A percentile compares a stretch with the other conserved stretches of the same genome.
phyloP scores from a whole-genome alignment of 345 rosid species.

The Aquilaria sinensis region DNA sequence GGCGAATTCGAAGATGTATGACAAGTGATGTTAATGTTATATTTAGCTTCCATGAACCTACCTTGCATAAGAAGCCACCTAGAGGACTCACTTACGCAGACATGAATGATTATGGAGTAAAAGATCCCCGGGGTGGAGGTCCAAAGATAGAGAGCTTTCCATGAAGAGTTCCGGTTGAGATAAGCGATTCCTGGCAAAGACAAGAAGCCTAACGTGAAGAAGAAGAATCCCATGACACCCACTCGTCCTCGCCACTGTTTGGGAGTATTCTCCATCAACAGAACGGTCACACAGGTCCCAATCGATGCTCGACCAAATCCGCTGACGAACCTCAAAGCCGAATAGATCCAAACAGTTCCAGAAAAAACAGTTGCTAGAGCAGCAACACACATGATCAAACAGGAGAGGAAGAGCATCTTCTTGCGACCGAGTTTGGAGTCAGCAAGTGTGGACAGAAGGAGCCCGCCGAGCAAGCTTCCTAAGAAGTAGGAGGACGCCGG shows the following conservation, averaged over 20 bases:
- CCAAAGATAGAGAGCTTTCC: conserved; percentile 43
- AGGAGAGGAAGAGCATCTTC: conserved; percentile 39
- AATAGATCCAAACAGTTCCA: conserved; percentile 40
- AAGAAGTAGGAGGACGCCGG: conserved; percentile 56
- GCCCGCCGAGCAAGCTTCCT: conserved; percentile 51
- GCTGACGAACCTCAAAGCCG: conserved; percentile 27
- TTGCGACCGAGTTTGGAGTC: conserved; percentile 63
- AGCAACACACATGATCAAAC: conserved; percentile 39
- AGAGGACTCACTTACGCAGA: conserved; percentile 41
- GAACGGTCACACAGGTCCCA: conserved; percentile 34
- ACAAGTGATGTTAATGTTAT: too few relatives aligned
- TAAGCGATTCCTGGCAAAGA: conserved; percentile 44
- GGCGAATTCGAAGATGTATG: too few relatives aligned
- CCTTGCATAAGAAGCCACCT: conserved; percentile 49
- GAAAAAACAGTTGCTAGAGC: conserved; percentile 29
- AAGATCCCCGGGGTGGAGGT: conserved; percentile 29
- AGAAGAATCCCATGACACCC: conserved; percentile 35
- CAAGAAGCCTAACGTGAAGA: conserved; percentile 41
- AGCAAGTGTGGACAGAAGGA: conserved; percentile 39
- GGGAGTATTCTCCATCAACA: conserved; percentile 37
- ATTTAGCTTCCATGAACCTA: conserved; percentile 24
- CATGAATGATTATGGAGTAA: conserved; percentile 22
- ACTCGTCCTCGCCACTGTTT: conserved; percentile 40
- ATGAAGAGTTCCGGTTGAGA: conserved; percentile 25
- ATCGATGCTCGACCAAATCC: conserved; percentile 44